A percentile compares a stretch with the other conserved stretches of the same genome.
phyloP scores from a whole-genome alignment of 1,284 basidiomycete genomes.

The Lentinula novae-zelandiae region DNA sequence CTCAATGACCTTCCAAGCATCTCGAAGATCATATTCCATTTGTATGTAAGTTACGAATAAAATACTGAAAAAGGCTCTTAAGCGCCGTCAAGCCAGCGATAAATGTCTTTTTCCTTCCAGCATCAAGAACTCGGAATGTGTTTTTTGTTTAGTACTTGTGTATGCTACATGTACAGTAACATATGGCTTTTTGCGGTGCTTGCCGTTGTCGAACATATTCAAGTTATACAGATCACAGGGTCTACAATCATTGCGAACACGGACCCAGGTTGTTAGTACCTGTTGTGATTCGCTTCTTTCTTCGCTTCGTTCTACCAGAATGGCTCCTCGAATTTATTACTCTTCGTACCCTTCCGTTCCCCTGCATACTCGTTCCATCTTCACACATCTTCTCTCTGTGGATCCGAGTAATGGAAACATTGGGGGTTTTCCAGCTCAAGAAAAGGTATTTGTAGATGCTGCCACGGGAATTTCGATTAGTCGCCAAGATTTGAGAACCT shows the following conservation, averaged over 20 bases:
- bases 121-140: too few species aligned
- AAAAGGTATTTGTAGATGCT: slow-evolving; percentile 67
- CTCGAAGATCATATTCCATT: neutral
- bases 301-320: slow-evolving; percentile 13
- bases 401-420: slow-evolving; percentile 27
- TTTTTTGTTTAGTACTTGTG: too few species aligned
- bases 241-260: neutral
- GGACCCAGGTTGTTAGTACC: neutral
- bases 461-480: slow-evolving; percentile 52
- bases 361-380: slow-evolving; percentile 40
- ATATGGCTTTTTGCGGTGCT: too few species aligned
- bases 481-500: slow-evolving; percentile 48
- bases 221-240: too few species aligned
- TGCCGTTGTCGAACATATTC: too few species aligned
- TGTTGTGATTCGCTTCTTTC: neutral
- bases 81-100: neutral
- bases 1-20: neutral
- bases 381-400: slow-evolving; percentile 46
- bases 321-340: slow-evolving; percentile 40
- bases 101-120: neutral
- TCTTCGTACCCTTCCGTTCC: slow-evolving; percentile 32
- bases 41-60: too few species aligned
- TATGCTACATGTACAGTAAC: too few species aligned
- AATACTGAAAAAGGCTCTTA: neutral
- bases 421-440: slow-evolving; percentile 37